These are phyloP conservation scores for Brassica juncea DNA, from an alignment of 345 rosid genomes.

Conservation along the genomic window DNA sequence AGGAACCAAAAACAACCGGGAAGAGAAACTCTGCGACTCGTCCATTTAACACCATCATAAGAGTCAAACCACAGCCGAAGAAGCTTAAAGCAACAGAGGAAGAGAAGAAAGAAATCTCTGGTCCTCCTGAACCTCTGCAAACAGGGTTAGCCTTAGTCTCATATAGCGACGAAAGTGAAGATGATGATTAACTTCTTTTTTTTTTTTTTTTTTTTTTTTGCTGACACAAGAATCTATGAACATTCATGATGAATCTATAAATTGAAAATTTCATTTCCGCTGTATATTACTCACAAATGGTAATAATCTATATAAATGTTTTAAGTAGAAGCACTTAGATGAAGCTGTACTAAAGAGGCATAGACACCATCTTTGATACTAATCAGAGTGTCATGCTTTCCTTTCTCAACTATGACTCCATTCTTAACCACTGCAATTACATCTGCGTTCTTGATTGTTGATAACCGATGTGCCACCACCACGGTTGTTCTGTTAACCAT, in stretches of 20 bases:
- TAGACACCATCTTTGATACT: slow-evolving; percentile 53
- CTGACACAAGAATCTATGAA: slow-evolving; percentile 12
- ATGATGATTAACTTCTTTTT: slow-evolving; percentile 42
- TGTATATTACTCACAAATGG: slow-evolving; percentile 15
- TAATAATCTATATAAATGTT: not conserved
- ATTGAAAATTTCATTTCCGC: not conserved
- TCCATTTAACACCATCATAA: slow-evolving; percentile 51
- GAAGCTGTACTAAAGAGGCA: slow-evolving; percentile 62
- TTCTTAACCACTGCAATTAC: slow-evolving; percentile 62
- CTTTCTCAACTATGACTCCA: slow-evolving; percentile 61
- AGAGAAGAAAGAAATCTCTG: slow-evolving; percentile 34
- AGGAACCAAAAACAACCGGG: slow-evolving; percentile 53
- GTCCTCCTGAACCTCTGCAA: slow-evolving; percentile 33
- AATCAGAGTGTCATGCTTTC: slow-evolving; percentile 58
- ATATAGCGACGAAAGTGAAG: slow-evolving; percentile 91
- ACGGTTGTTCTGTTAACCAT: slow-evolving; percentile 63
- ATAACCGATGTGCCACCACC: slow-evolving; percentile 64
- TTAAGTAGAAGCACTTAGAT: slow-evolving; percentile 46
- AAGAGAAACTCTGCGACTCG: slow-evolving; percentile 50
- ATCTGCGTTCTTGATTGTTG: slow-evolving; percentile 65
- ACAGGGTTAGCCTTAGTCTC: slow-evolving; percentile 68
- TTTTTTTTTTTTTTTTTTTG: not conserved
- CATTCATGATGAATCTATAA: not conserved
- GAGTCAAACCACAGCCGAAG: slow-evolving; percentile 80
- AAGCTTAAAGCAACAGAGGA: slow-evolving; percentile 55